Evolutionary conservation across 208 protist genomes (phyloP), one percentile per base, ranked within the genome.

Genomic region (Sergeia podlipaevii): DNA sequence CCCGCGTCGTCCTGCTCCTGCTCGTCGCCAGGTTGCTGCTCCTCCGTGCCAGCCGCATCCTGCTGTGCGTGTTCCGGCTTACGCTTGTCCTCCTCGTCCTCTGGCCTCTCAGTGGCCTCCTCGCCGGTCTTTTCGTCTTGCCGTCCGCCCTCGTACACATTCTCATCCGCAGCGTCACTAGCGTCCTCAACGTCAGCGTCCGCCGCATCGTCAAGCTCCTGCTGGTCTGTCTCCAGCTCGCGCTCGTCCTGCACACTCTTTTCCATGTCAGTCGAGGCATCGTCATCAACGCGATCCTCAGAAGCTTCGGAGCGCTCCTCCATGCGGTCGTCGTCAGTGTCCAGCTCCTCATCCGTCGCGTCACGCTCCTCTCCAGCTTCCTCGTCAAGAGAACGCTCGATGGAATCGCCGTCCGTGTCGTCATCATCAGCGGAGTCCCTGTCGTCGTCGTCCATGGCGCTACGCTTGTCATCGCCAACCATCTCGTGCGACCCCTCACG

Each of bases 41-140:
- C 73, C 60, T 91, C 77, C 41, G 74, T 43, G 15, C 55, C 72
- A 26, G 57, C 53, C 7, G 62, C 53, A 27, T 85, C 72, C 55
- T 65, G 48, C 33, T 82, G 75, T 45, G 42, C 32, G 24, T 61
- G 57, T 24, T 60, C 59, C 13, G 64, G 57, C 28, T 89, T 65
- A 45, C 81, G 73, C 43, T 85, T 59, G n/a, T 85, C 62, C 28
- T 87, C 63, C 0, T 85, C 55, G 13, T 82, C 60, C 34, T 85
- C 54, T 41, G 77, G 52, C 10, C 76, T 46, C 57, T 97, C 77
- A 6, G 80, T 85, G 17, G 71, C 69, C 38, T 91, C 79, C 27
- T 96, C 77, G 23, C 87, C 80, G 17, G 77, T 67, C 11, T 77
- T 67, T 1, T 97, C 76, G 55, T 95, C 86, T 71, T 94, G 72